These are phyloP conservation scores for Trichophyton schoenleinii DNA, from an alignment of 2,329 filamentous ascomycete genomes.

Conservation along the genomic window DNA sequence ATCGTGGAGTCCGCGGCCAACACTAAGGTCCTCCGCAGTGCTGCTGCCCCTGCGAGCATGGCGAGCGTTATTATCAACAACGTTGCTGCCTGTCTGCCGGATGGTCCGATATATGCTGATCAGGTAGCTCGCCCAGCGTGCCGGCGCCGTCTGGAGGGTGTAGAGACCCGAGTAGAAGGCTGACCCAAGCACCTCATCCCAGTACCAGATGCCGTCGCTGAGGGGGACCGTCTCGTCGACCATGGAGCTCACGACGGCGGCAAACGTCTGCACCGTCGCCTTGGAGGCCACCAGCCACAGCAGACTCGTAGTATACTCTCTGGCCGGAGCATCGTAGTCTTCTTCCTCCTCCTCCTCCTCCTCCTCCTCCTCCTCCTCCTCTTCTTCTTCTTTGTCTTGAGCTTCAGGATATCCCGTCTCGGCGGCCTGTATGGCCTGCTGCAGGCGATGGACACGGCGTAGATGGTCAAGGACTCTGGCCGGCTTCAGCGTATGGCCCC, in stretches of 20 bases:
- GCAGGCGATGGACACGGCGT: conserved; percentile 40
- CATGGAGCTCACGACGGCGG: conserved; percentile 61
- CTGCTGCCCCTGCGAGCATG: conserved; percentile 11
- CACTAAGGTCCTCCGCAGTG: conserved; percentile 4
- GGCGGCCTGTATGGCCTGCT: conserved; percentile 7
- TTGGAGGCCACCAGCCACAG: conserved; percentile 89
- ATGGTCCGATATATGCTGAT: conserved; percentile 54
- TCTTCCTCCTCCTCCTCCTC: conserved; percentile 10
- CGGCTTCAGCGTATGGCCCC: neutral
- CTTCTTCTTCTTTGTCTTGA: neutral
- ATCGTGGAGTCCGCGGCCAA: neutral
- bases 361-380: conserved; percentile 11
- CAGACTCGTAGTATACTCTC: conserved; percentile 58
- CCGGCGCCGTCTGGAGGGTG: conserved; percentile 70
- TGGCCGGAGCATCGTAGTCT: conserved; percentile 17
- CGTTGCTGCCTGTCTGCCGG: conserved; percentile 13
- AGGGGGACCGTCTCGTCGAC: conserved; percentile 73
- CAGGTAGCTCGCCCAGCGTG: conserved; percentile 59
- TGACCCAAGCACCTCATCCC: conserved; percentile 76
- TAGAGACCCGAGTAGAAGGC: conserved; percentile 70
- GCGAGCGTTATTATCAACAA: no score
- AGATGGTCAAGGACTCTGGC: conserved; percentile 45
- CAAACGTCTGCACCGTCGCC: conserved; percentile 81
- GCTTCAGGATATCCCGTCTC: neutral
- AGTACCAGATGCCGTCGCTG: conserved; percentile 85